phyloP scores from a whole-genome alignment of 352 stramenopile genomes.

The Thalassiosira hispida region DNA sequence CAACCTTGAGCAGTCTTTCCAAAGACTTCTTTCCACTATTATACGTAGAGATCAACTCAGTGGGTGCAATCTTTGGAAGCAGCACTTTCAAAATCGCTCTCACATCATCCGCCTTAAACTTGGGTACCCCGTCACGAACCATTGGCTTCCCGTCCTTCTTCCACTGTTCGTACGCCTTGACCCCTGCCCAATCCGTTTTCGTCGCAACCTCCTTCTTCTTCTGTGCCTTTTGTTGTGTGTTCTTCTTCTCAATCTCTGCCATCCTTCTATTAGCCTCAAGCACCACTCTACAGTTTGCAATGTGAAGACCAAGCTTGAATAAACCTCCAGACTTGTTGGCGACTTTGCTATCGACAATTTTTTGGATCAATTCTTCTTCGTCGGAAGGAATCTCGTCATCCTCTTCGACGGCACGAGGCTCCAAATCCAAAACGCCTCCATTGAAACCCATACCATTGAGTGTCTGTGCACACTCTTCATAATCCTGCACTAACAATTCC shows the following conservation, averaged over 20 bases:
- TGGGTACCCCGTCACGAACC: neutral
- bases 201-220: neutral
- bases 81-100: neutral
- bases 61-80: neutral
- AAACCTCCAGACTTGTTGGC: conserved; percentile 4
- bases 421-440: conserved; percentile 4
- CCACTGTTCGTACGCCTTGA: neutral
- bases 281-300: conserved; percentile 17
- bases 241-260: neutral
- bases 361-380: conserved; percentile 13
- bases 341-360: conserved; percentile 11
- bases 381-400: neutral
- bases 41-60: too few species aligned
- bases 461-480: neutral
- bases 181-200: neutral
- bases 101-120: neutral
- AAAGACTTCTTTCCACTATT: too few species aligned
- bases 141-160: neutral
- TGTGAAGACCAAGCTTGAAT: conserved; percentile 7
- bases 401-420: neutral
- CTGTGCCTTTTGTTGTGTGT: neutral
- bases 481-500: conserved; percentile 5
- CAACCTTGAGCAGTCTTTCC: too few species aligned
- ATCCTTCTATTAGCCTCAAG: conserved; percentile 8
- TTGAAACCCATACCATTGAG: conserved; percentile 20